phyloP scores from a whole-genome alignment of 2,329 filamentous ascomycete species.

The Fusarium pseudonygamai region DNA sequence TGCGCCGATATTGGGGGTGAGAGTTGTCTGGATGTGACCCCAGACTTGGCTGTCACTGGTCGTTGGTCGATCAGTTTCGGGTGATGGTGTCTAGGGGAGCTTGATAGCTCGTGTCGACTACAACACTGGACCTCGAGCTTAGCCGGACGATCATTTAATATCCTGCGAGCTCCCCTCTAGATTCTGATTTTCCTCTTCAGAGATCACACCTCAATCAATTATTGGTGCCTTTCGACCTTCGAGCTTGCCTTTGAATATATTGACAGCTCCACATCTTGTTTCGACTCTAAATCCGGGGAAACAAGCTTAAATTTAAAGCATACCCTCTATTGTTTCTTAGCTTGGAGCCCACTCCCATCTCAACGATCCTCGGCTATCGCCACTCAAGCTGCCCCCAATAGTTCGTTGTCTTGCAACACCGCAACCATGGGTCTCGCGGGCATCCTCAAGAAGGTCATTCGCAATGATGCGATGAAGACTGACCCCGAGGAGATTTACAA shows the following conservation, averaged over 20 bases:
- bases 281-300: conserved; percentile 20
- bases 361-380: conserved; percentile 4
- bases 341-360: background rate
- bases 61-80: conserved; percentile 22
- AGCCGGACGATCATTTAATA: conserved; percentile 39
- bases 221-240: conserved; percentile 13
- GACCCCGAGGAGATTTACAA: conserved; percentile 76
- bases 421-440: conserved; percentile 51
- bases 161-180: conserved; percentile 32
- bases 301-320: conserved; percentile 36
- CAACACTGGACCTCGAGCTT: conserved; percentile 10
- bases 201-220: conserved; percentile 19
- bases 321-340: conserved; percentile 3
- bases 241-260: conserved; percentile 2
- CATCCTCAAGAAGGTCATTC: conserved; percentile 66
- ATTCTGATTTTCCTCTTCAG: conserved; percentile 11
- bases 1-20: conserved; percentile 31
- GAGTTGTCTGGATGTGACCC: conserved; percentile 35
- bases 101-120: conserved; percentile 3
- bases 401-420: conserved; percentile 2
- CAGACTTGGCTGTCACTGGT: conserved; percentile 21
- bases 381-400: conserved; percentile 1
- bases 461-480: conserved; percentile 75
- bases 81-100: conserved; percentile 18
- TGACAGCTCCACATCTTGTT: conserved; percentile 11